Base-by-base conservation (phyloP, 345 rosid species). In the Murraya koenigii region DNA sequence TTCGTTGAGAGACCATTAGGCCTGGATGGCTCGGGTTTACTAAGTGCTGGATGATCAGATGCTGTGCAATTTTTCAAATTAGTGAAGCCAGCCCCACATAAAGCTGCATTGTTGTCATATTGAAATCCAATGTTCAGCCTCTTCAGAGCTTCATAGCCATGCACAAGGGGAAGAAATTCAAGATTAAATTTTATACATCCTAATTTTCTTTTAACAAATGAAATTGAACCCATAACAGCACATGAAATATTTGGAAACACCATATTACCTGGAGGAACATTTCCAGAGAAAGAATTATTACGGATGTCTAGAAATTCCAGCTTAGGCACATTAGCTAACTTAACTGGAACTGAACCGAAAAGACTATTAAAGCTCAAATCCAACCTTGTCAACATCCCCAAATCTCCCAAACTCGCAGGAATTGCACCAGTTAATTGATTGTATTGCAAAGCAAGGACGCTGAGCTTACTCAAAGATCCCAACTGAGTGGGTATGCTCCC, bases 391-490 rank as follows among this genome's bases (percentile, higher is more conserved):
- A 96, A 82, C 80, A 73, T 76, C 66, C 41, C 79, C 70, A 93
- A 74, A 72, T 88, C 86, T 13, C 99, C 99, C 85, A 96, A 83
- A 83, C 94, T 92, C 2, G 99, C 97, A 26, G 99, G 99, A 69
- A 96, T 88, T 10, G 98, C 99, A 62, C 99, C 97, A 39, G 95
- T 86, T 30, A 96, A 81, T 63, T 68, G 84, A 84, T 96, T 96
- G 78, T 85, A 87, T 74, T 96, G 97, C 81, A 96, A 76, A 74
- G 97, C 94, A 26, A 96, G 93, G 54, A 92, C 97, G 62, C 69
- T 82, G 11, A 96, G 90, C 85, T 85, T 91, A 78, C 80, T 82
- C 5, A 96, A 32, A 23, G 93, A 92, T 14, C 99, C 95, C 68
- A 94, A 77, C 85, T 92, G 92, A 11, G 90, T 88, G 0, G 99